Percentiles rank a stretch among this genome's conserved stretches.
Evolutionary conservation across 164 flowering plant genomes (phyloP).

Genomic region (Kingdonia uniflora): DNA sequence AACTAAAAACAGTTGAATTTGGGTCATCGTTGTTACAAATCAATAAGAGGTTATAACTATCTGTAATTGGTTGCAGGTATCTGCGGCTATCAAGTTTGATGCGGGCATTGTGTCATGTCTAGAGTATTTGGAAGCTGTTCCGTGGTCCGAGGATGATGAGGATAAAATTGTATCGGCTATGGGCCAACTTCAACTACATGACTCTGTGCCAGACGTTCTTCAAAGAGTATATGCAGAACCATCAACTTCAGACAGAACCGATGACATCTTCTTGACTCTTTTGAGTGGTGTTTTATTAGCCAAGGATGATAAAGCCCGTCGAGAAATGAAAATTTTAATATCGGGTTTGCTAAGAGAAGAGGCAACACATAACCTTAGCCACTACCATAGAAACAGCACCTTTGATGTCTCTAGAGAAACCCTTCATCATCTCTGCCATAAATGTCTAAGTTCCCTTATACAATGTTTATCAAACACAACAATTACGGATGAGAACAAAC

Average conservation of each 20-base stretch:
- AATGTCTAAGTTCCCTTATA: constrained; percentile 62
- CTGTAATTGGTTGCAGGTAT: constrained; percentile 39
- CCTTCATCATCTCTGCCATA: constrained; percentile 59
- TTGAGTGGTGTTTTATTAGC: constrained; percentile 55
- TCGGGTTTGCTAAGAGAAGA: constrained; percentile 61
- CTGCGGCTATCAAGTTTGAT: constrained; percentile 62
- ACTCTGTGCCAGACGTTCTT: constrained; percentile 34
- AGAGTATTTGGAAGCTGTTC: constrained; percentile 77
- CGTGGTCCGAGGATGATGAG: constrained; percentile 89
- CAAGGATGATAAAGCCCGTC: constrained; percentile 79
- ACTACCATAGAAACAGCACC: constrained; percentile 1
- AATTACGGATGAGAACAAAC: constrained; percentile 30
- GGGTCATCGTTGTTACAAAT: too few species aligned
- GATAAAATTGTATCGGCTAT: constrained; percentile 49
- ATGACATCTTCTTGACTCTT: constrained; percentile 46
- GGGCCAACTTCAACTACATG: constrained; percentile 43
- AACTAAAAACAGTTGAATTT: too few species aligned
- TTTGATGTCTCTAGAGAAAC: constrained; percentile 55
- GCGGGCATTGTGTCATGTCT: constrained; percentile 60
- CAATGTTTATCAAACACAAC: constrained; percentile 58
- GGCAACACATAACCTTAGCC: constrained; percentile 7
- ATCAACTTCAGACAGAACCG: constrained; percentile 38
- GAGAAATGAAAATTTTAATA: constrained; percentile 69
- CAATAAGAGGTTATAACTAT: too few species aligned
- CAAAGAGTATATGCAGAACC: constrained; percentile 58